Conservation (phyloP, 164 flowering plant species). For the Kalanchoe fedtschenkoi region DNA sequence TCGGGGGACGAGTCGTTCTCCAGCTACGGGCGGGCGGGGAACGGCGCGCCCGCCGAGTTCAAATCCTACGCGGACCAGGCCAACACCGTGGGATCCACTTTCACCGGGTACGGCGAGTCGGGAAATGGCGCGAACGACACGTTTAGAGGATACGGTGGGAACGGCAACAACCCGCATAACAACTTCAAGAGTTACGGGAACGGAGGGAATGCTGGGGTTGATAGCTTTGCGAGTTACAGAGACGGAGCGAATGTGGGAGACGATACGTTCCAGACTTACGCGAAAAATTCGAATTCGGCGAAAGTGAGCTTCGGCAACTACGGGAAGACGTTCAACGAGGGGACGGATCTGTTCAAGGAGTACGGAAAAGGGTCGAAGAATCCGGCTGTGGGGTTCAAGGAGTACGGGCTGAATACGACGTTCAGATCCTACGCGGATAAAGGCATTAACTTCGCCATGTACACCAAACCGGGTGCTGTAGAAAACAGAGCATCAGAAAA, state of each 20-base stretch:
- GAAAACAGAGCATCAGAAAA: neutral
- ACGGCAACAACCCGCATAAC: slow-evolving; percentile 50
- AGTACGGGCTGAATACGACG: slow-evolving; percentile 35
- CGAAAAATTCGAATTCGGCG: slow-evolving; percentile 33
- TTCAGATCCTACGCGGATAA: slow-evolving; percentile 43
- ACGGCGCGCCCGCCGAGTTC: slow-evolving; percentile 35
- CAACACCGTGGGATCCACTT: slow-evolving; percentile 45
- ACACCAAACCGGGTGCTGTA: slow-evolving; percentile 22
- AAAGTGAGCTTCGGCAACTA: slow-evolving; percentile 45
- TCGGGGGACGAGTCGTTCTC: slow-evolving; percentile 42
- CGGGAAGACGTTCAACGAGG: slow-evolving; percentile 59
- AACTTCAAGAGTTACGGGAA: slow-evolving; percentile 49
- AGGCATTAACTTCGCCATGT: slow-evolving; percentile 31
- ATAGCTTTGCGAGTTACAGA: slow-evolving; percentile 46
- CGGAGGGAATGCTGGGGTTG: slow-evolving; percentile 30
- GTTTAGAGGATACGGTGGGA: slow-evolving; percentile 36
- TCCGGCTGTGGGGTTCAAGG: slow-evolving; percentile 35
- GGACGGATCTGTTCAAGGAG: slow-evolving; percentile 49
- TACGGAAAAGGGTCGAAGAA: slow-evolving; percentile 45
- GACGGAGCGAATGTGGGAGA: slow-evolving; percentile 61
- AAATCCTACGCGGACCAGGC: slow-evolving; percentile 31
- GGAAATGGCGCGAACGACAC: slow-evolving; percentile 51
- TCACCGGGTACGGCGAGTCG: slow-evolving; percentile 39
- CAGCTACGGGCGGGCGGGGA: slow-evolving; percentile 53
- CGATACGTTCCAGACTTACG: slow-evolving; percentile 63